A percentile compares a stretch with the other conserved stretches of the same genome.
Conservation (phyloP, 495 filamentous ascomycete genomes). For the Bacidia rubella region DNA sequence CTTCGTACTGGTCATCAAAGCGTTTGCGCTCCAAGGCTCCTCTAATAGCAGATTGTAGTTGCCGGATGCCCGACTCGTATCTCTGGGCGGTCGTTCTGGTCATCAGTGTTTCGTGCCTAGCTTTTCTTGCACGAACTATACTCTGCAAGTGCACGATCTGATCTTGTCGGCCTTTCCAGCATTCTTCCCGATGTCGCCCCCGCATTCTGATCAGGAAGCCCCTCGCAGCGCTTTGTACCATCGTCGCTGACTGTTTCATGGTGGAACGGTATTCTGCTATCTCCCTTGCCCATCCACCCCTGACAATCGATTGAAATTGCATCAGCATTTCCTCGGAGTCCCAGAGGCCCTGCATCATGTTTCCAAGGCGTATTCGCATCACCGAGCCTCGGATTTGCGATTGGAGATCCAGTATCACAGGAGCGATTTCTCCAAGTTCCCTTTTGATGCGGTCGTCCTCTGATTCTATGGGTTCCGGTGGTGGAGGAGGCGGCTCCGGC, state of each 20-base stretch:
- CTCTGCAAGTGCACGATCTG: slow-evolving; percentile 75
- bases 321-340: slow-evolving; percentile 64
- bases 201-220: slow-evolving; percentile 64
- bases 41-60: slow-evolving; percentile 47
- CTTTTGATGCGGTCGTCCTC: slow-evolving; percentile 83
- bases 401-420: slow-evolving; percentile 64
- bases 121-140: slow-evolving; percentile 62
- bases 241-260: slow-evolving; percentile 62
- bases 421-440: slow-evolving; percentile 65
- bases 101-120: slow-evolving; percentile 50
- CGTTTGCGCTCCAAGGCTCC: slow-evolving; percentile 42
- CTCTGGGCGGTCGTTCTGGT: slow-evolving; percentile 47
- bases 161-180: slow-evolving; percentile 55
- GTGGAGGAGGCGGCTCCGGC: slow-evolving; percentile 41
- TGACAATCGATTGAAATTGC: slow-evolving; percentile 69
- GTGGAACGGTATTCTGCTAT: slow-evolving; percentile 63
- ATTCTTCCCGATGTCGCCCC: slow-evolving; percentile 44
- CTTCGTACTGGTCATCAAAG: slow-evolving; percentile 33
- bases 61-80: slow-evolving; percentile 42
- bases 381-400: slow-evolving; percentile 74
- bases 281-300: slow-evolving; percentile 67
- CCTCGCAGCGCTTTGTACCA: slow-evolving; percentile 64
- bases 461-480: slow-evolving; percentile 65
- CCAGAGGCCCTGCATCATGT: slow-evolving; percentile 84
- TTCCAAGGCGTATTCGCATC: slow-evolving; percentile 60